phyloP scores from a whole-genome alignment of 108 stramenopile genomes.

The Seminavis robusta region DNA sequence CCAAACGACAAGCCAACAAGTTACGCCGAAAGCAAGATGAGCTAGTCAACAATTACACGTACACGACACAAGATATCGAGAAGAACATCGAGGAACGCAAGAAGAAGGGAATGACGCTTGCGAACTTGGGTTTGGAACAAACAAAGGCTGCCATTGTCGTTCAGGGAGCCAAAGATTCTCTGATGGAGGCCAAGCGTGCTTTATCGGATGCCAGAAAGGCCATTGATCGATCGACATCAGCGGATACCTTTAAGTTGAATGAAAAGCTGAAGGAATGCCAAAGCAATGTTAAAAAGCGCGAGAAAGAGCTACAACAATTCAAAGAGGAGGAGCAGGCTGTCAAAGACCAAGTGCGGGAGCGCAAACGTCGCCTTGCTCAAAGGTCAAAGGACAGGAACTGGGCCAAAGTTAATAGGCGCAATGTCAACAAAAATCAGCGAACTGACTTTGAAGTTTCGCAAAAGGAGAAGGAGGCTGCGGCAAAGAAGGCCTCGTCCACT shows the following conservation, averaged over 20 bases:
- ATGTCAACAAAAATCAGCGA: conserved; percentile 58
- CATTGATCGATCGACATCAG: conserved; percentile 35
- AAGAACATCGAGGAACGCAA: conserved; percentile 57
- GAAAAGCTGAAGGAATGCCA: conserved; percentile 26
- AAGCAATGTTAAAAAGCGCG: conserved; percentile 17
- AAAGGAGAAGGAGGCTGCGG: conserved; percentile 37
- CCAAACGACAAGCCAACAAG: conserved; percentile 67
- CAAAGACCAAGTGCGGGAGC: conserved; percentile 51
- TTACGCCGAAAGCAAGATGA: conserved; percentile 70
- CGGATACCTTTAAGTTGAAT: no score
- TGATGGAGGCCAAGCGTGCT: conserved; percentile 38
- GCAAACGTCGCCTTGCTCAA: conserved; percentile 44
- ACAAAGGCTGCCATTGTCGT: conserved; percentile 74
- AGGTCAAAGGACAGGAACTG: conserved; percentile 69
- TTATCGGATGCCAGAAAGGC: conserved; percentile 50
- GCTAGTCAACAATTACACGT: conserved; percentile 77
- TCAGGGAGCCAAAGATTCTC: conserved; percentile 56
- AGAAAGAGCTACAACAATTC: conserved; percentile 44
- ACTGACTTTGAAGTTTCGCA: conserved; percentile 69
- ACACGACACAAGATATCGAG: conserved; percentile 82
- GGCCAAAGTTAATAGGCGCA: conserved; percentile 84
- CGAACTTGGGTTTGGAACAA: conserved; percentile 74
- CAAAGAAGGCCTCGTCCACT: conserved; percentile 27
- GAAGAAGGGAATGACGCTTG: conserved; percentile 53
- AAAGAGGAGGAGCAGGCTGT: conserved; percentile 48